Base-by-base conservation (phyloP, 2,329 filamentous ascomycete species). In the Clathrospora elynae region DNA sequence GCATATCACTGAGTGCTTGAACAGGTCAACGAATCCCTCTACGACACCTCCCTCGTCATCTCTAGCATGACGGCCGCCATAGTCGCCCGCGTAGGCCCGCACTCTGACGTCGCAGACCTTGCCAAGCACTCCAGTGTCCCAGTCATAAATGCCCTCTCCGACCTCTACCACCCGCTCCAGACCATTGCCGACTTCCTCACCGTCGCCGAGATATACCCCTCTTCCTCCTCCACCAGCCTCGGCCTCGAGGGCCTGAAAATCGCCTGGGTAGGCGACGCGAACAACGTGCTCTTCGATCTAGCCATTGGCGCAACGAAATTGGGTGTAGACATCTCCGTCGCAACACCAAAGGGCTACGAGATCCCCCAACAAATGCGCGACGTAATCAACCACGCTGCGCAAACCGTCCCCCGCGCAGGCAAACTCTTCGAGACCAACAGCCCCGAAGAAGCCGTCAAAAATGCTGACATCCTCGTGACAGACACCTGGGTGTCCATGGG, bases 401-500 rank as follows among this genome's bases (percentile, higher is more conserved):
- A 79, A 22, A 66, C 61, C 4, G 75, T 85, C 4, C 59, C 74
- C 11, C 77, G 74, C 0, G 78, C 85, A 2, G 88, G 88, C 11
- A 84, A 79, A 57, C 77, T 96, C 22, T 75, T 73, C 4, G 87
- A 95, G 71, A 95, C 89, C 0, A 86, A 79, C 14, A 75, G 87
- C 1, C 93, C 92, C 0, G 88, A 93, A 67, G 88, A 95, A 62
- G 93, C 79, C 1, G 84, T 96, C 65, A 88, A 88, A 74, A 76
- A 85, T 53, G 92, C 93, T 3, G 87, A 99, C 67, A 81, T 97
- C 38, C 77, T 99, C 44, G 90, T 97, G 14, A 99, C 93, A 1
- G 93, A 99, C 65, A 99, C 93, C 1, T 99, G 93, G 93, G 82
- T 99, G 20, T 95, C 90, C 1, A 99, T 99, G 93, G 93, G 93